Evolutionary conservation across 257 asterid species (phyloP).

Genomic region (Nicotiana noctiflora): DNA sequence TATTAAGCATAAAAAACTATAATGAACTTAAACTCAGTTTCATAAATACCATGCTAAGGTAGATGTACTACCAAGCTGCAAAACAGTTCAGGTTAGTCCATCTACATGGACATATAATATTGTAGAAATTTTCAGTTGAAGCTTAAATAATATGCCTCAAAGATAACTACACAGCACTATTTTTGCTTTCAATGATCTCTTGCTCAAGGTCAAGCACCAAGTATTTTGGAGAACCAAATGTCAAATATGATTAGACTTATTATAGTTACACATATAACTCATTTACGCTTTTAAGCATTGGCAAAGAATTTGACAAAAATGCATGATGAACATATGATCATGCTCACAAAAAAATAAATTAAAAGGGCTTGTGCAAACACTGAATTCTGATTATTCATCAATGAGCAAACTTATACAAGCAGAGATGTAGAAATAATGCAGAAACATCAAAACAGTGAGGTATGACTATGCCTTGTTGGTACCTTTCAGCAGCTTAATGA

Average conservation of each 20-base stretch:
- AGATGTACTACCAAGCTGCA: not conserved
- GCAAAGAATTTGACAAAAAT: not conserved
- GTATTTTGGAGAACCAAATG: not conserved
- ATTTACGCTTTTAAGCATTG: not conserved
- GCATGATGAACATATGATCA: not conserved
- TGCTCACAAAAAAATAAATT: not conserved
- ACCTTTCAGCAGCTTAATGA: constrained; percentile 57
- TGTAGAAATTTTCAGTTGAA: not conserved
- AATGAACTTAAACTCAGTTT: not conserved
- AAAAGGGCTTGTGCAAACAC: not conserved
- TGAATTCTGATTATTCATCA: not conserved
- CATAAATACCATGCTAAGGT: not conserved
- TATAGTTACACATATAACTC: not conserved
- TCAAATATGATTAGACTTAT: not conserved
- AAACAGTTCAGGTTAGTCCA: not conserved
- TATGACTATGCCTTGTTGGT: not conserved
- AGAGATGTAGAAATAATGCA: not conserved
- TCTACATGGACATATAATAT: not conserved
- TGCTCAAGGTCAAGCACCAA: not conserved
- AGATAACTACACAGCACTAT: not conserved
- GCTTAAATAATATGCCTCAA: not conserved
- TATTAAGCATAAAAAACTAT: not conserved
- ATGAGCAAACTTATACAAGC: constrained; percentile 8
- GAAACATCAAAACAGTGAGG: not conserved
- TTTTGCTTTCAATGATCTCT: not conserved